A percentile compares a stretch with the other conserved stretches of the same genome.
Evolutionary conservation across 371 early-diverging fungal genomes (phyloP).

Genomic region (Mucor piriformis): DNA sequence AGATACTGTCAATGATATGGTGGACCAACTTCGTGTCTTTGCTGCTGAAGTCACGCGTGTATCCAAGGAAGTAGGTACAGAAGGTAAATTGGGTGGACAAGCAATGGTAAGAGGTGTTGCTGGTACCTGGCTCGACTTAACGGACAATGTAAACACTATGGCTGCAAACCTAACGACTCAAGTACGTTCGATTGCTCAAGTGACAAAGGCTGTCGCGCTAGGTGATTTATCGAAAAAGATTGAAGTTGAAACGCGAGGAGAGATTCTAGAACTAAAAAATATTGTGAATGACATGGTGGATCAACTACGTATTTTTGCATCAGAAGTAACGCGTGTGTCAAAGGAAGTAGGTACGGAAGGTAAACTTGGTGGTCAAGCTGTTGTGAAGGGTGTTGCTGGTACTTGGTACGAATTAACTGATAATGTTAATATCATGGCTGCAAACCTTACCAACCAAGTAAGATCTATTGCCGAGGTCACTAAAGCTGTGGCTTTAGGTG

Average conservation of each 20-base stretch:
- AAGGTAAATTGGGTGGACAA: conserved; percentile 38
- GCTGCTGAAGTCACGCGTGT: conserved; percentile 28
- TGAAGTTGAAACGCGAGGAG: conserved; percentile 31
- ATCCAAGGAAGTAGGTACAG: conserved; percentile 26
- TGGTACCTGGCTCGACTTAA: conserved; percentile 66
- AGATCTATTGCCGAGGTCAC: conserved; percentile 54
- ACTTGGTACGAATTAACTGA: conserved; percentile 66
- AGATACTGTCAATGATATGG: conserved; percentile 25
- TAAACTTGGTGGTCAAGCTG: conserved; percentile 47
- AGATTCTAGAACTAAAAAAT: conserved; percentile 37
- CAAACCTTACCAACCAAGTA: conserved; percentile 60
- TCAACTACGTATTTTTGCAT: conserved; percentile 40
- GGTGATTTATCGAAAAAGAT: conserved; percentile 53
- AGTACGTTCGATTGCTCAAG: conserved; percentile 47
- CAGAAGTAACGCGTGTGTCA: conserved; percentile 38
- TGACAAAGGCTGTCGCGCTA: conserved; percentile 37
- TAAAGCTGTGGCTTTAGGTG: conserved; percentile 58
- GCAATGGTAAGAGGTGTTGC: conserved; percentile 50
- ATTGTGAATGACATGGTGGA: conserved; percentile 50
- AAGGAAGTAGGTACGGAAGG: conserved; percentile 56
- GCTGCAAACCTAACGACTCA: conserved; percentile 45
- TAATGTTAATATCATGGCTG: conserved; percentile 61
- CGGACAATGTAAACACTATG: conserved; percentile 58
- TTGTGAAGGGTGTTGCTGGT: conserved; percentile 55
- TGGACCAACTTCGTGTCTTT: conserved; percentile 25